Base-by-base conservation (phyloP, 768 basidiomycete species). In the Tricholoma saponaceum region DNA sequence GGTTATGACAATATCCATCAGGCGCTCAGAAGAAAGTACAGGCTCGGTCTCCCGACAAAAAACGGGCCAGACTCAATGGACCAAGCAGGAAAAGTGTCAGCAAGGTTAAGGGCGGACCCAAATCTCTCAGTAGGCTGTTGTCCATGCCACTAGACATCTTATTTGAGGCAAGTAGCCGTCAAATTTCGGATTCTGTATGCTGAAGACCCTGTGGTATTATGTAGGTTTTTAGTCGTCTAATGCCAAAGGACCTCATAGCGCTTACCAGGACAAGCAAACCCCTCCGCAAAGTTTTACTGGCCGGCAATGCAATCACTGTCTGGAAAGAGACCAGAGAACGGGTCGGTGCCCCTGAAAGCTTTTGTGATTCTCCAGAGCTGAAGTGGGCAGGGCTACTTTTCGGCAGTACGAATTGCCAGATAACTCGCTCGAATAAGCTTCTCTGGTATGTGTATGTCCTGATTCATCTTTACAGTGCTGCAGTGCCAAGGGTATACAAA, bases 111-210 rank as follows among this genome's bases (percentile, higher is more conserved):
- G 3, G 28, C 18, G 54, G 35, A n/a, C 43, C 39, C 14, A 52
- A 25, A 1, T 32, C 44, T 23, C 41, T 58, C 10, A 22, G 44
- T 16, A 33, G 66, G 7, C 56, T 71, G 1, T 56, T 59, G 1
- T 59, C 60, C 0, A 69, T 72, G 67, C 70, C 70, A 12, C 44
- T 69, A n/a, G 69, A 72, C 52, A 58, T 70, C 20, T 32, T 69
- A 18, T 69, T 63, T 30, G 64, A 67, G 39, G 68, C 67, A 22
- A 20, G 62, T 49, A 16, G 4, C 8, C 12, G 6, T 51, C 1
- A 51, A n/a, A n/a, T n/a, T n/a, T n/a, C n/a, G n/a, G n/a, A n/a
- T n/a, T n/a, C n/a, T n/a, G n/a, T n/a, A n/a, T n/a, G n/a, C n/a
- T n/a, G n/a, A n/a, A n/a, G n/a, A n/a, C n/a, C n/a, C n/a, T n/a